Conservation (phyloP, 2,329 filamentous ascomycete species). For the Ascochyta lentis region DNA sequence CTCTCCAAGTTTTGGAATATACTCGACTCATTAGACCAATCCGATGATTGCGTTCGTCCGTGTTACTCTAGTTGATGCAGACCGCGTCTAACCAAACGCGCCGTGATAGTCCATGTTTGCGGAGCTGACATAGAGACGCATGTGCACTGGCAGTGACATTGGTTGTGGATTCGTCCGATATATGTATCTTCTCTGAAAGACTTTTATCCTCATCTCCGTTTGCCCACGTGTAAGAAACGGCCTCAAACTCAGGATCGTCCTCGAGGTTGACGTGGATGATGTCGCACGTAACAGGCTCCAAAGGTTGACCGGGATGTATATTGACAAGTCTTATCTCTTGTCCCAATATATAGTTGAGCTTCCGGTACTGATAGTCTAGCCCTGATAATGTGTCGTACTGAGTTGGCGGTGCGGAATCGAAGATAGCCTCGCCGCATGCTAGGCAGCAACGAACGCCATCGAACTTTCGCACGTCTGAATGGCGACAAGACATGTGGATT, state of each 20-base stretch:
- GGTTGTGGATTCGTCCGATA: background rate
- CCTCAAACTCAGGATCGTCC: slow-evolving; percentile 23
- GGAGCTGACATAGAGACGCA: slow-evolving; percentile 2
- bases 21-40: slow-evolving; percentile 17
- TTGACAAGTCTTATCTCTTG: slow-evolving; percentile 23
- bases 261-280: slow-evolving; percentile 21
- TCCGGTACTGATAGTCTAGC: too few relatives aligned
- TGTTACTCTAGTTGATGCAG: slow-evolving; percentile 23
- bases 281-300: slow-evolving; percentile 15
- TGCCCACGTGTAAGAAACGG: slow-evolving; percentile 29
- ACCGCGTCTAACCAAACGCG: slow-evolving; percentile 24
- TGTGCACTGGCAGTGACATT: slow-evolving; percentile 17
- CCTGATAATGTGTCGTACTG: background rate
- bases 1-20: background rate
- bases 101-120: background rate
- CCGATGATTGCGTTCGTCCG: slow-evolving; percentile 16
- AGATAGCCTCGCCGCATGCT: slow-evolving; percentile 16
- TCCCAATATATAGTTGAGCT: background rate
- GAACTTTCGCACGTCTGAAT: slow-evolving; percentile 18
- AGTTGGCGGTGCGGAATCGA: slow-evolving; percentile 5
- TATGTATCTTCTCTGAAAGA: background rate
- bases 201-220: slow-evolving; percentile 12
- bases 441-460: slow-evolving; percentile 19
- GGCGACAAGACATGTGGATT: slow-evolving; percentile 6
- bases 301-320: slow-evolving; percentile 5